Base-by-base conservation (phyloP, 768 basidiomycete species). In the Basidioascus undulatus region DNA sequence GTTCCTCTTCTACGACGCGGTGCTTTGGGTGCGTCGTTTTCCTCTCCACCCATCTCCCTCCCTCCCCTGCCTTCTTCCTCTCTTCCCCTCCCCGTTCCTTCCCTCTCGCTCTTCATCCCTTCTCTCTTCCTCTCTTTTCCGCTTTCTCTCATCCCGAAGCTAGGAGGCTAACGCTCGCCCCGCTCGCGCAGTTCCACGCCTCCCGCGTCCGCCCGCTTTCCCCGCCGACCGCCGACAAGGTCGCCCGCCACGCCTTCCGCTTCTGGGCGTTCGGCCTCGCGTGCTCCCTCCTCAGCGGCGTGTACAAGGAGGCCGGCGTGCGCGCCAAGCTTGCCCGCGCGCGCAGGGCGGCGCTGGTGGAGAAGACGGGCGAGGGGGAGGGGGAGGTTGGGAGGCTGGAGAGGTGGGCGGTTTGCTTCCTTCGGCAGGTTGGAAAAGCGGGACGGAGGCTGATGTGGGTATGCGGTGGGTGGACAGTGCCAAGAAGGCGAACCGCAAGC, bases 1-100 rank as follows among this genome's bases (percentile, higher is more conserved):
- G 3, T 98, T 81, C 58, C 68, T 92, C 34, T 56, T 71, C 9
- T 71, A 77, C 51, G 92, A 98, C 56, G 68, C 71, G 37, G 53
- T 92, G 44, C 62, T 76, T 50, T 98, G 84, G 84, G 83, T 86
- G 53, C 46, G 73, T 53, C 37, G 42, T 19, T 26, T 27, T 42
- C 27, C 26, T 18, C 2, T 30, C 37, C 40, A 8, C 12, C 20
- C 15, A 16, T 30, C 27, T 21, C 33, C 16, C 50, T 28, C 16
- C 32, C 20, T 6, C 11, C 20, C n/a, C 78, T 76, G 73, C 72
- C 13, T 71, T 76, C 51, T 49, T 67, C 23, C 62, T 76, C 46
- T 76, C 72, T 51, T 69, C 80, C 51, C 64, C 74, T 44, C 65
- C 52, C 37, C 56, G 79, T 43, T 61, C 61, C 37, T 69, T 77